Evolutionary conservation across 257 asterid species (phyloP), one percentile per base, ranked within the genome.

Genomic region (Gentiana macrophylla): DNA sequence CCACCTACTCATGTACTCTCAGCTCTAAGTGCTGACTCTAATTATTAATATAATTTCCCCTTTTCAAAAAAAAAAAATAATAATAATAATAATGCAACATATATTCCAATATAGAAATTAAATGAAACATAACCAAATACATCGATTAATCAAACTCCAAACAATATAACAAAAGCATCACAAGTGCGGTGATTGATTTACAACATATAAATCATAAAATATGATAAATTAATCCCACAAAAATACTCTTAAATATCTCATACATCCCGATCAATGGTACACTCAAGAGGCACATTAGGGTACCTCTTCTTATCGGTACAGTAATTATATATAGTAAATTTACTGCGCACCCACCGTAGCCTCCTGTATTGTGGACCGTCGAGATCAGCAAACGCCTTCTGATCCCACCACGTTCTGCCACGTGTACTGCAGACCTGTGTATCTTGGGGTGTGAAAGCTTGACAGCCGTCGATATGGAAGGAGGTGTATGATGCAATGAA

Each of bases 391-490:
- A 70, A 74, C 4, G 63, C 76, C 51, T 60, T 63, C 50, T 74
- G 80, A 54, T 74, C 80, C 80, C 80, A 74, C 80, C 80, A 74
- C 46, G 13, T 63, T 9, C 55, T 61, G 45, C 80, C 80, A 2
- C 41, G 49, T 2, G 80, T 60, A 57, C 66, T 66, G 59, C 80
- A 74, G 32, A 63, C 65, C 36, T 63, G 61, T 51, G 59, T 70
- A 36, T 57, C 48, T 15, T 67, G 71, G 15, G 68, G 69, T 6
- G 71, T 66, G 12, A 71, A 37, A 2, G 80, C 76, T 32, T 55
- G 61, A 35, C 80, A 74, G 2, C 71, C 76, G 3, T 74, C 80
- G 6, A 74, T 62, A 59, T 74, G 80, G 66, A 74, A 74, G 6
- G 73, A 62, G 0, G 73, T 70, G 69, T 74, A 74, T 5, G 76